A percentile compares a stretch with the other conserved stretches of the same genome.
phyloP scores from a whole-genome alignment of 2,329 filamentous ascomycete species.

The Periconia sp. region DNA sequence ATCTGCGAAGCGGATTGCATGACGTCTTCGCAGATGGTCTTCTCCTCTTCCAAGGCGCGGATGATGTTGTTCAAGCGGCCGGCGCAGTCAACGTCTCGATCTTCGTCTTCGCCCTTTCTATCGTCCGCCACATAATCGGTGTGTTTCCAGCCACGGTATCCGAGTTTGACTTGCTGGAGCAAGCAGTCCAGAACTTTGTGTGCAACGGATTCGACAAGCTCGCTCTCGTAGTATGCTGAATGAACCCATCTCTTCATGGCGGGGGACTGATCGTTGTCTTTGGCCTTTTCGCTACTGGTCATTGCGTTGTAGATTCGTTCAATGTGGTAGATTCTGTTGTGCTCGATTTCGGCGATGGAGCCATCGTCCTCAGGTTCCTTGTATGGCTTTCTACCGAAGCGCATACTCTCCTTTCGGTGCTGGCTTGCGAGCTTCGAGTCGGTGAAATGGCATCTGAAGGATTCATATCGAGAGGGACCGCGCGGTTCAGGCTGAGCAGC shows the following conservation, averaged over 20 bases:
- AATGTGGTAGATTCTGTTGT: constrained; percentile 17
- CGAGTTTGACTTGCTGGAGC: constrained; percentile 29
- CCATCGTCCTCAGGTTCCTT: constrained; percentile 21
- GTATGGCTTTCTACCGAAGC: constrained; percentile 30
- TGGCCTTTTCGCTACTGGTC: constrained; percentile 29
- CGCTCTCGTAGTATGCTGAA: constrained; percentile 28
- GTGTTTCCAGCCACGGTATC: constrained; percentile 38
- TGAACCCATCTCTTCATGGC: constrained; percentile 39
- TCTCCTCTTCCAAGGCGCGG: constrained; percentile 33
- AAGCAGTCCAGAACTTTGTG: constrained; percentile 39
- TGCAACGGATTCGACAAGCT: constrained; percentile 35
- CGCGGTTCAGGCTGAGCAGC: constrained; percentile 6
- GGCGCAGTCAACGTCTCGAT: constrained; percentile 32
- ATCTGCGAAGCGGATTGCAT: constrained; percentile 39
- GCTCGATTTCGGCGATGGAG: constrained; percentile 23
- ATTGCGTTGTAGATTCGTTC: constrained; percentile 38
- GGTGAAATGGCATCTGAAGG: constrained; percentile 23
- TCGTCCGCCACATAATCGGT: constrained; percentile 40
- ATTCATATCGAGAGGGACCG: constrained; percentile 14
- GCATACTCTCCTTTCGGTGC: constrained; percentile 26
- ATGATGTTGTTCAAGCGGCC: constrained; percentile 34
- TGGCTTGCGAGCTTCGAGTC: constrained; percentile 21
- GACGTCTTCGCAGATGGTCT: constrained; percentile 41
- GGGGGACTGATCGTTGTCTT: constrained; percentile 33
- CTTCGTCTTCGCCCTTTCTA: constrained; percentile 37